Percentiles rank a stretch among this genome's conserved stretches.
Evolutionary conservation across 345 rosid genomes (phyloP).

Genomic region (Murraya paniculata): DNA sequence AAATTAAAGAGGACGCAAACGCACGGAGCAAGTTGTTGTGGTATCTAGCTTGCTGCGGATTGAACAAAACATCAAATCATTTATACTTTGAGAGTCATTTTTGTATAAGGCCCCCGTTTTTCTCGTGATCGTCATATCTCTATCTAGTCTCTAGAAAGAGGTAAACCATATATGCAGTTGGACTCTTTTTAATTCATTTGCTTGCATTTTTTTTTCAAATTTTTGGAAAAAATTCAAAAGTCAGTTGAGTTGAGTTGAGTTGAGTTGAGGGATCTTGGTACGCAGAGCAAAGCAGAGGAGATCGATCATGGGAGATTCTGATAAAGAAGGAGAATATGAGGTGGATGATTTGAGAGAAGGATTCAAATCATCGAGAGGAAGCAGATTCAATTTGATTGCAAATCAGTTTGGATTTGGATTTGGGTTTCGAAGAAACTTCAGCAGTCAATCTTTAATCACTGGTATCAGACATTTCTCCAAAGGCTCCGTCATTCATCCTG

Average conservation of each 20-base stretch:
- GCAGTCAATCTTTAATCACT: conserved; percentile 34
- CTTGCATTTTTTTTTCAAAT: background rate
- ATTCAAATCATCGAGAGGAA: conserved; percentile 40
- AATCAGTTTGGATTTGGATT: conserved; percentile 39
- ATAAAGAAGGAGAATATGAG: conserved; percentile 22
- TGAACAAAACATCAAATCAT: too few relatives aligned
- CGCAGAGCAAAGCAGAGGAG: background rate
- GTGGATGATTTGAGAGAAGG: conserved; percentile 41
- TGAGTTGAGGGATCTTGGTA: background rate
- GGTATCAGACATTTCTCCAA: conserved; percentile 56
- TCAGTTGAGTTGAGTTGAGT: background rate
- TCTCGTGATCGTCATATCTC: background rate
- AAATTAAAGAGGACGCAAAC: too few relatives aligned
- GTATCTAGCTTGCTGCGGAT: too few relatives aligned
- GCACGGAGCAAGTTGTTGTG: too few relatives aligned
- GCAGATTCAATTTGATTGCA: conserved; percentile 44
- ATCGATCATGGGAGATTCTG: background rate
- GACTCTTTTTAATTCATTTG: background rate
- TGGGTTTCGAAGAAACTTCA: conserved; percentile 27
- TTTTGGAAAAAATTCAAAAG: background rate
- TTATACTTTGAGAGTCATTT: background rate
- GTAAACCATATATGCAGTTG: background rate
- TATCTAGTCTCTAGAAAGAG: background rate
- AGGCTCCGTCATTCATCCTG: conserved; percentile 67
- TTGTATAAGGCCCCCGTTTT: background rate